Evolutionary conservation across 371 early-diverging fungal species (phyloP).

Genomic region (Chytridium lagenaria): DNA sequence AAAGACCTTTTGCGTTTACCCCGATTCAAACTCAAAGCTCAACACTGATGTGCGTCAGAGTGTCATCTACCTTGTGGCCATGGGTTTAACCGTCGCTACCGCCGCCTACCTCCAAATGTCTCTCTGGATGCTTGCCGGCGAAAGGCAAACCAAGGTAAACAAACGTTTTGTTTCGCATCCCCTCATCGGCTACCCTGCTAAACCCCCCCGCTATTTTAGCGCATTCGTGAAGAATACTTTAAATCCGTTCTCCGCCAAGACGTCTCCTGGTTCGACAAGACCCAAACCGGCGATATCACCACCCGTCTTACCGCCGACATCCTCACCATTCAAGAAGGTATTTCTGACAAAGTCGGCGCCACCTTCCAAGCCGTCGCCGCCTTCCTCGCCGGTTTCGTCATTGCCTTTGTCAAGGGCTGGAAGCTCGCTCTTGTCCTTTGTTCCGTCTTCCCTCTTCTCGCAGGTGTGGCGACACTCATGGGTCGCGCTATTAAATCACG

Average conservation of each 20-base stretch:
- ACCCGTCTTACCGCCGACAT: conserved; percentile 67
- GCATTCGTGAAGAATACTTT: conserved; percentile 51
- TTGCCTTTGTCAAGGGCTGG: conserved; percentile 89
- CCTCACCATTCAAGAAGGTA: conserved; percentile 61
- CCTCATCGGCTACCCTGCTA: conserved; percentile 19
- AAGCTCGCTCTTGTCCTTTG: conserved; percentile 82
- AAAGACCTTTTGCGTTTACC: conserved; percentile 3
- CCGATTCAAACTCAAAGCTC: conserved; percentile 47
- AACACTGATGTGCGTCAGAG: conserved; percentile 23
- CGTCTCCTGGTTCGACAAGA: conserved; percentile 87
- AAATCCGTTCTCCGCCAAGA: conserved; percentile 77
- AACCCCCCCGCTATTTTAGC: conserved; percentile 25
- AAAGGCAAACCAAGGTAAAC: conserved; percentile 51
- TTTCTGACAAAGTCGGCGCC: conserved; percentile 82
- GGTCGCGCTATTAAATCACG: conserved; percentile 67
- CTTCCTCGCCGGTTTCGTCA: conserved; percentile 85
- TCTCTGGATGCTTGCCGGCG: conserved; percentile 60
- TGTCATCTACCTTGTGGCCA: conserved; percentile 38
- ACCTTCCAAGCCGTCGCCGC: conserved; percentile 70
- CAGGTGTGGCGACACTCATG: conserved; percentile 61
- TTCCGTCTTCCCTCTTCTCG: conserved; percentile 65
- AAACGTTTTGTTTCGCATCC: background rate
- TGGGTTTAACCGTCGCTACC: conserved; percentile 49
- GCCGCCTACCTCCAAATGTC: conserved; percentile 50
- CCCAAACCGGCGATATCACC: conserved; percentile 65